These are phyloP conservation scores for Naematelia aurantialba DNA, from an alignment of 768 basidiomycete species.

Conservation along the genomic window DNA sequence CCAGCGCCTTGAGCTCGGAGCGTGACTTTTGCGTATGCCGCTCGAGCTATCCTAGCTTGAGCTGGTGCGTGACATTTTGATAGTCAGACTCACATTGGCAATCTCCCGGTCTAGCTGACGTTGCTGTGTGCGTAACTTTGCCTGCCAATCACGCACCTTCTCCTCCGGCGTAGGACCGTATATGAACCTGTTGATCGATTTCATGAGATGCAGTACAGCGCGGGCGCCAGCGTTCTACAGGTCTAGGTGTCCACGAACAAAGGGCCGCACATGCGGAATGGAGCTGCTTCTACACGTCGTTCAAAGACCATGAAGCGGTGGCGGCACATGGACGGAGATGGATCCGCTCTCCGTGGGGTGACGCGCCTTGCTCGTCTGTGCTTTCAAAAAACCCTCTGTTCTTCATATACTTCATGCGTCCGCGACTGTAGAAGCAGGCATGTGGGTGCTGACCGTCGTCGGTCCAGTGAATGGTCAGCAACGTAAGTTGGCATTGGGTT, in stretches of 20 bases:
- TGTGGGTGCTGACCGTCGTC: conserved; percentile 6
- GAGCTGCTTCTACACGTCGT: too few relatives aligned
- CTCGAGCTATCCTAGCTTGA: conserved; percentile 61
- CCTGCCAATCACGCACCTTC: conserved; percentile 84
- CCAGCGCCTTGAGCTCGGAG: conserved; percentile 78
- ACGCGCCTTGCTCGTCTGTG: neutral
- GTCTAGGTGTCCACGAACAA: too few relatives aligned
- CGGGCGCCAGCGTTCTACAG: neutral
- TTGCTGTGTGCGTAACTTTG: conserved; percentile 74
- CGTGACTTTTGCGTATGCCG: conserved; percentile 74
- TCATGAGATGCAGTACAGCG: conserved; percentile 32
- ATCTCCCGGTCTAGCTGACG: conserved; percentile 88
- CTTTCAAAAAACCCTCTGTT: neutral
- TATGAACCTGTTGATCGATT: conserved; percentile 73
- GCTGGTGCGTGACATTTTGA: neutral
- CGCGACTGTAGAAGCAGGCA: neutral
- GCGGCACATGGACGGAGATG: too few relatives aligned
- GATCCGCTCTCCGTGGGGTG: neutral
- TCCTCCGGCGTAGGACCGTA: conserved; percentile 98
- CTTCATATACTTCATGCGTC: neutral
- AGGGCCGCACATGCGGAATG: neutral
- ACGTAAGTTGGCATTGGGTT: conserved; percentile 1
- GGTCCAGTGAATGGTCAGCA: conserved; percentile 3
- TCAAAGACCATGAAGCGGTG: neutral
- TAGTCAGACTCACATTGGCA: conserved; percentile 68